Evolutionary conservation across 306 rosid genomes (phyloP).

Genomic region (Fagus crenata): DNA sequence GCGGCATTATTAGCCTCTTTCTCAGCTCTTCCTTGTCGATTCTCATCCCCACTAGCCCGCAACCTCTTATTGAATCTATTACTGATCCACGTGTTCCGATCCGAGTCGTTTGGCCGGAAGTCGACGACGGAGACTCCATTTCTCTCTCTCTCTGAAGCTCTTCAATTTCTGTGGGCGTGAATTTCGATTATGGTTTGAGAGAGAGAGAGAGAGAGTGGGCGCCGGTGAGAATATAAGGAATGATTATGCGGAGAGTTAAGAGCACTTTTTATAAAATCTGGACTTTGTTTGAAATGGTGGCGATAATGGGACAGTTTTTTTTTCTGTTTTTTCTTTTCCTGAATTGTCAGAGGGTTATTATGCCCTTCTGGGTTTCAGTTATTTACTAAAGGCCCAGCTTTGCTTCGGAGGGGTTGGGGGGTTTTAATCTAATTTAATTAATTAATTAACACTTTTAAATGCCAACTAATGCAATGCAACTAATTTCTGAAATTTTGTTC

Average conservation of each 20-base stretch:
- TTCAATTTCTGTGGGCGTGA: slow-evolving; percentile 9
- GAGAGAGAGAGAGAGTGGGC: too few species aligned
- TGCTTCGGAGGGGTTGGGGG: too few species aligned
- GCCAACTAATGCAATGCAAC: too few species aligned
- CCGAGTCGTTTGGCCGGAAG: slow-evolving; percentile 42
- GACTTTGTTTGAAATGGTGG: too few species aligned
- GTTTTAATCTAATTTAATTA: too few species aligned
- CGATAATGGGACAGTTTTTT: too few species aligned
- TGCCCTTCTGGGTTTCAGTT: not conserved
- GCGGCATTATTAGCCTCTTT: slow-evolving; percentile 72
- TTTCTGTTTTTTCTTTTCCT: too few species aligned
- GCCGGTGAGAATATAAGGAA: too few species aligned
- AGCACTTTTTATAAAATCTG: too few species aligned
- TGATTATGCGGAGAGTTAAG: too few species aligned
- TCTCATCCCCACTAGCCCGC: slow-evolving; percentile 64
- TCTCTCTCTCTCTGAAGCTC: not conserved
- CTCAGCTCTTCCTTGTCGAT: slow-evolving; percentile 76
- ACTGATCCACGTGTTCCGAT: slow-evolving; percentile 53
- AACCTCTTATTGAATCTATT: slow-evolving; percentile 62
- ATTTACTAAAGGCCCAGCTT: not conserved
- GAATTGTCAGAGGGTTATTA: not conserved
- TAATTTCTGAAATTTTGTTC: too few species aligned
- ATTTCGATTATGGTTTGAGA: not conserved
- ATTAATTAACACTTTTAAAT: too few species aligned
- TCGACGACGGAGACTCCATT: slow-evolving; percentile 49